Percentiles rank a stretch among this genome's conserved stretches.
Conservation (phyloP, 1,284 basidiomycete species). For the Mycena citricolor region DNA sequence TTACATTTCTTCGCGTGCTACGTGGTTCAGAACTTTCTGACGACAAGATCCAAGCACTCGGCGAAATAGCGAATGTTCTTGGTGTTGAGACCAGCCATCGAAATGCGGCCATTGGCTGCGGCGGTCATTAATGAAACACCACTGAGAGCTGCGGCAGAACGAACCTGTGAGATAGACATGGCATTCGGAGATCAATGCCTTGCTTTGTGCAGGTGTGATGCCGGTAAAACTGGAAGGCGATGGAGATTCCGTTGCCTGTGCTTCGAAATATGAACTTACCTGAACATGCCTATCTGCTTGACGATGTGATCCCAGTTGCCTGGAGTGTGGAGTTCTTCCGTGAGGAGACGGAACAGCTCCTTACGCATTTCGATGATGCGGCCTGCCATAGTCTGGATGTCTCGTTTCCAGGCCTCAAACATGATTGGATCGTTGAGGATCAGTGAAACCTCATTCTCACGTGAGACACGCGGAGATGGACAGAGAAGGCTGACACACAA, state of each 20-base stretch:
- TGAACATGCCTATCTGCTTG: slow-evolving; percentile 92
- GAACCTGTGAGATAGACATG: slow-evolving; percentile 89
- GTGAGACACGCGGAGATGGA: background rate
- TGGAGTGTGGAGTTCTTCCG: slow-evolving; percentile 85
- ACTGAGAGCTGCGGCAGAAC: too few species aligned
- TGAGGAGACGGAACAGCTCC: slow-evolving; percentile 76
- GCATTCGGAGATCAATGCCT: slow-evolving; percentile 70
- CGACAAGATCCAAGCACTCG: slow-evolving; percentile 68
- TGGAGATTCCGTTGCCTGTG: slow-evolving; percentile 9
- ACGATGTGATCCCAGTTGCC: slow-evolving; percentile 91
- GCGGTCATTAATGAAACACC: too few species aligned
- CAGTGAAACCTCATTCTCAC: slow-evolving; percentile 58
- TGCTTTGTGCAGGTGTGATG: slow-evolving; percentile 66
- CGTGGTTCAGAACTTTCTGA: too few species aligned
- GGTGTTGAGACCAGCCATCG: slow-evolving; percentile 81
- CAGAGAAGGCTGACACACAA: slow-evolving; percentile 53
- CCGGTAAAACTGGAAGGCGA: slow-evolving; percentile 69
- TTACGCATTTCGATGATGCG: slow-evolving; percentile 91
- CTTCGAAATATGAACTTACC: slow-evolving; percentile 48
- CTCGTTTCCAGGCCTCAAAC: slow-evolving; percentile 86
- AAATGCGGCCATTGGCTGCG: slow-evolving; percentile 85
- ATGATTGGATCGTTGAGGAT: slow-evolving; percentile 74
- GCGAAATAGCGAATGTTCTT: slow-evolving; percentile 64
- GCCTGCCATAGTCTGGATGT: slow-evolving; percentile 90
- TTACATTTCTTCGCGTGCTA: background rate